These are phyloP conservation scores for Nemania sp. DNA, from an alignment of 2,329 filamentous ascomycete genomes.

Conservation along the genomic window DNA sequence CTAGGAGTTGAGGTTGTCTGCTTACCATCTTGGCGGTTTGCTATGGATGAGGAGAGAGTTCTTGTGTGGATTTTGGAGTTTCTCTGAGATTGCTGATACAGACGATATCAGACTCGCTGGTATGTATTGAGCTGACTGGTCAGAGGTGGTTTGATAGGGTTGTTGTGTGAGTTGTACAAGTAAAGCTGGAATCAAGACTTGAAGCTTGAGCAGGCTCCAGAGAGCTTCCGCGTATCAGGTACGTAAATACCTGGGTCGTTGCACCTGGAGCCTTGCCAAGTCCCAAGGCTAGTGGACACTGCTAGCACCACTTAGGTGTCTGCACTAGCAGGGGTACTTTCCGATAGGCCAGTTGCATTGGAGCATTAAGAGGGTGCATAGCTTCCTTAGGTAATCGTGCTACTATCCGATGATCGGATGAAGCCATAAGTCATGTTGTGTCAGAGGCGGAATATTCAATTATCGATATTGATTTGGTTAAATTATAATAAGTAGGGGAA, in stretches of 20 bases:
- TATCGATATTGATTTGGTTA: too few species aligned
- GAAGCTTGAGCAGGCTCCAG: constrained; percentile 33
- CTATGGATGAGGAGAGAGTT: constrained; percentile 3
- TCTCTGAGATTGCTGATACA: neutral
- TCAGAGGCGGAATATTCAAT: too few species aligned
- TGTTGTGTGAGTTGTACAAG: neutral
- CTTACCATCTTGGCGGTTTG: constrained; percentile 54
- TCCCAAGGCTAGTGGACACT: neutral
- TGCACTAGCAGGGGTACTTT: too few species aligned
- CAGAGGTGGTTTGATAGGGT: constrained; percentile 8
- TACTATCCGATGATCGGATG: constrained; percentile 31
- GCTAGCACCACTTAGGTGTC: neutral
- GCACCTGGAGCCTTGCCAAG: constrained; percentile 37
- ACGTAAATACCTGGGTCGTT: too few species aligned
- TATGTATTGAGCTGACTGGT: neutral
- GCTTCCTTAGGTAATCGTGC: too few species aligned
- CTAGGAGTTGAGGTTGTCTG: constrained; percentile 12
- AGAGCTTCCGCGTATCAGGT: constrained; percentile 39
- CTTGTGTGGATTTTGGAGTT: neutral
- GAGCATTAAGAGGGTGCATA: too few species aligned
- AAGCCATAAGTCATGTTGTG: constrained; percentile 7
- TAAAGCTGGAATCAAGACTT: constrained; percentile 7
- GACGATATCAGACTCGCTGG: neutral
- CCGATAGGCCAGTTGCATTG: too few species aligned
- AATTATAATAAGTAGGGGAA: neutral